phyloP scores from a whole-genome alignment of 768 basidiomycete species.

The Leucosporidium scottii region DNA sequence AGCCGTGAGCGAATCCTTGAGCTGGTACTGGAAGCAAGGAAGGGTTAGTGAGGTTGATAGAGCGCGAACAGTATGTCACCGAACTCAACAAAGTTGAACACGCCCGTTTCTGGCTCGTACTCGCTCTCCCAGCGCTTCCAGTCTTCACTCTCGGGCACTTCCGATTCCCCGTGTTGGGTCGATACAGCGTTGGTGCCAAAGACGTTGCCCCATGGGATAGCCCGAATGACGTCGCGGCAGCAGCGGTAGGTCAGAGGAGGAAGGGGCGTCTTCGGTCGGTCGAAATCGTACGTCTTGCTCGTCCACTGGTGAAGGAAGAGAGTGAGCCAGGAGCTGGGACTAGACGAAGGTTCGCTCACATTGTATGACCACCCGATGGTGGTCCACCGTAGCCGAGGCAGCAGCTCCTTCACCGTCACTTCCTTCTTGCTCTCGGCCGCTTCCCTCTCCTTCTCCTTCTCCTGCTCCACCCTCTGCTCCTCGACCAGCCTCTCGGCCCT shows the following conservation, averaged over 20 bases:
- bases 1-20: slow-evolving; percentile 76
- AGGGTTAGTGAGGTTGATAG: neutral
- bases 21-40: slow-evolving; percentile 40
- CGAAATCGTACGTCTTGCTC: slow-evolving; percentile 87
- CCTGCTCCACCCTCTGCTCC: neutral
- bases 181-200: slow-evolving; percentile 43
- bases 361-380: slow-evolving; percentile 93
- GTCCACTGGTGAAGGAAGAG: slow-evolving; percentile 61
- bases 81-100: slow-evolving; percentile 90
- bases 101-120: slow-evolving; percentile 92
- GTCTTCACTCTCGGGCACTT: slow-evolving; percentile 54
- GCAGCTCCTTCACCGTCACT: slow-evolving; percentile 45
- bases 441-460: neutral
- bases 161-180: slow-evolving; percentile 26
- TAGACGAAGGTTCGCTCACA: slow-evolving; percentile 33
- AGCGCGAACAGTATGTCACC: neutral
- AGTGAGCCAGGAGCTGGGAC: neutral
- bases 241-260: slow-evolving; percentile 52
- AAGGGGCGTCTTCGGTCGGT: slow-evolving; percentile 59
- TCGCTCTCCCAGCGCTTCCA: slow-evolving; percentile 70
- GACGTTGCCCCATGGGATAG: slow-evolving; percentile 64
- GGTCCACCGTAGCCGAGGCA: slow-evolving; percentile 82
- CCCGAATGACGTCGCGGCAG: slow-evolving; percentile 57
- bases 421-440: slow-evolving; percentile 3
- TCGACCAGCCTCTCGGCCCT: neutral